Evolutionary conservation across 1,284 basidiomycete genomes (phyloP).

Genomic region (Meripilus lineatus): DNA sequence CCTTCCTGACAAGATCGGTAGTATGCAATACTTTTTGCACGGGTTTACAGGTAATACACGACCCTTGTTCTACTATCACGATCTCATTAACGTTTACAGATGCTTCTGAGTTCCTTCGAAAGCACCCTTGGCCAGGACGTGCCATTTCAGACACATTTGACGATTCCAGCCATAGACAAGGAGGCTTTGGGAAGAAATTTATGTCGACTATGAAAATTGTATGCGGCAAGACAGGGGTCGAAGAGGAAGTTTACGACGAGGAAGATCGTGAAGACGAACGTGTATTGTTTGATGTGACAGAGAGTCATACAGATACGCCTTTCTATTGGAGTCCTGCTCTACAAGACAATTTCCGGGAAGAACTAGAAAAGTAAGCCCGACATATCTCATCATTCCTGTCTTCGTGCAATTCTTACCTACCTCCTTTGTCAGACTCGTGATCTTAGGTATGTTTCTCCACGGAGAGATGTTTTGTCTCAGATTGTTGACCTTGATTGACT

Average conservation of each 20-base stretch:
- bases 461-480: too few species aligned
- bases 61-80: background rate
- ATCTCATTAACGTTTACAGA: conserved; percentile 40
- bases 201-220: conserved; percentile 65
- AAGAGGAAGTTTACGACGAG: conserved; percentile 62
- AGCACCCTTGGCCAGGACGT: conserved; percentile 85
- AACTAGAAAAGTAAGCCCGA: conserved; percentile 73
- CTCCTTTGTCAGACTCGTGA: conserved; percentile 57
- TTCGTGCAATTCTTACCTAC: conserved; percentile 8
- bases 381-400: background rate
- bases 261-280: conserved; percentile 67
- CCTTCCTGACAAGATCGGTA: conserved; percentile 83
- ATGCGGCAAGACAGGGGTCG: conserved; percentile 75
- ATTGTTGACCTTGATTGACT: too few species aligned
- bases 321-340: conserved; percentile 80
- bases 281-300: conserved; percentile 57
- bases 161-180: conserved; percentile 70
- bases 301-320: conserved; percentile 47
- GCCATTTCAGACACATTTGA: conserved; percentile 81
- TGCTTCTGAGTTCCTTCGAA: conserved; percentile 81
- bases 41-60: conserved; percentile 65
- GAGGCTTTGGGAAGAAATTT: conserved; percentile 58
- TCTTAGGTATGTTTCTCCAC: conserved; percentile 52
- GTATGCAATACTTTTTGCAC: conserved; percentile 85
- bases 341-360: conserved; percentile 79